phyloP scores from a whole-genome alignment of 2,329 filamentous ascomycete species.

The Fusarium sp. region DNA sequence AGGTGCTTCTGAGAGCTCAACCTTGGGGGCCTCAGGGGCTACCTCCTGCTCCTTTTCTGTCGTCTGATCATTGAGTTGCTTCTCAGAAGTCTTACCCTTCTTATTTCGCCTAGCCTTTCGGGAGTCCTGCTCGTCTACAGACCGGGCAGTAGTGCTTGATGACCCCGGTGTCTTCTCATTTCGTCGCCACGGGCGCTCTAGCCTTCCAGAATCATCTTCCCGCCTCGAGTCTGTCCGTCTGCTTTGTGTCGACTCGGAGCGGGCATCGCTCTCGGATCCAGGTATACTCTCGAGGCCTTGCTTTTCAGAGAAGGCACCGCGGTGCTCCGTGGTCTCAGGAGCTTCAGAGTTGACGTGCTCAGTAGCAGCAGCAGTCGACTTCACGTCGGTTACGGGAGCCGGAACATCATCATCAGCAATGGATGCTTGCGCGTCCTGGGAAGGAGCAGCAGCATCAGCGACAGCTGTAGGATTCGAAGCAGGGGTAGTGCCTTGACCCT shows the following conservation, averaged over 20 bases:
- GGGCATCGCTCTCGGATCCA: constrained; percentile 51
- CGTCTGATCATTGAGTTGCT: constrained; percentile 59
- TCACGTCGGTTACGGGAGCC: constrained; percentile 41
- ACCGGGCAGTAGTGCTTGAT: constrained; percentile 71
- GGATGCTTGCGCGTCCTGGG: constrained; percentile 43
- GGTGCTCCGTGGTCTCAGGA: constrained; percentile 36
- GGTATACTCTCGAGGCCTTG: constrained; percentile 48
- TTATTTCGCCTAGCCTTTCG: constrained; percentile 66
- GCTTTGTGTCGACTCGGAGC: constrained; percentile 48
- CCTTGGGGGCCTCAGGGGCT: constrained; percentile 60
- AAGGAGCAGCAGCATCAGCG: constrained; percentile 36
- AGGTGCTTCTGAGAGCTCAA: constrained; percentile 81
- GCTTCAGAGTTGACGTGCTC: constrained; percentile 43
- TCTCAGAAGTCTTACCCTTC: constrained; percentile 60
- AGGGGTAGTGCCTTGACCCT: constrained; percentile 68
- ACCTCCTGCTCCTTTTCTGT: constrained; percentile 64
- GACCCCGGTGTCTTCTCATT: constrained; percentile 63
- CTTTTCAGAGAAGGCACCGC: constrained; percentile 43
- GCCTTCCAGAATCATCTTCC: constrained; percentile 51
- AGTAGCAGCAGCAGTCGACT: constrained; percentile 31
- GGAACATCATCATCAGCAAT: constrained; percentile 26
- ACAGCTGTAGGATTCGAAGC: constrained; percentile 43
- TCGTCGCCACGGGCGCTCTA: constrained; percentile 54
- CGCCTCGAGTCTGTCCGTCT: constrained; percentile 47
- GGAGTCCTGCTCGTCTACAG: constrained; percentile 67